These are phyloP conservation scores for Tulasnella sp. DNA, from an alignment of 768 basidiomycete genomes.

Conservation along the genomic window DNA sequence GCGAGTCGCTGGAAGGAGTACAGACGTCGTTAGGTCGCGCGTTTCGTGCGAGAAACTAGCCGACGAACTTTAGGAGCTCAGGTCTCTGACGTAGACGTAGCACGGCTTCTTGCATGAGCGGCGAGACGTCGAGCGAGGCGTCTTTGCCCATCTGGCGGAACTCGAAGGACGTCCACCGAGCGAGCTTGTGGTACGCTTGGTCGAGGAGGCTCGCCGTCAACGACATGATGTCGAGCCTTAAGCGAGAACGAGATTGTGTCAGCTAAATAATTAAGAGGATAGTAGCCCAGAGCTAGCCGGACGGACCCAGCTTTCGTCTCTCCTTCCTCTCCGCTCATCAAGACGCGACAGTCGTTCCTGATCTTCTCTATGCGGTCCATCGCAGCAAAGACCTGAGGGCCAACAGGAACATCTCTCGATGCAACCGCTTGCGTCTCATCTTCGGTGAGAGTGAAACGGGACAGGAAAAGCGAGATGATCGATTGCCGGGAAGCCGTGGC, in stretches of 20 bases:
- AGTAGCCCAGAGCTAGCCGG: neutral
- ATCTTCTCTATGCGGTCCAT: conserved; percentile 86
- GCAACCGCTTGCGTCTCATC: conserved; percentile 69
- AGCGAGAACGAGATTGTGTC: neutral
- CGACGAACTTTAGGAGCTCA: conserved; percentile 70
- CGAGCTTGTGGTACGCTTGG: conserved; percentile 83
- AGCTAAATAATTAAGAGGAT: neutral
- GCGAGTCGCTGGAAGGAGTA: conserved; percentile 54
- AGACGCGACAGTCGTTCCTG: conserved; percentile 73
- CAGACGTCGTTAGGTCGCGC: conserved; percentile 31
- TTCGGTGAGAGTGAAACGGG: conserved; percentile 76
- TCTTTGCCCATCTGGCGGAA: conserved; percentile 76
- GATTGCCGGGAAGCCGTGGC: conserved; percentile 65
- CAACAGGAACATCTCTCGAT: conserved; percentile 73
- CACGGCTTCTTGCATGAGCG: conserved; percentile 66
- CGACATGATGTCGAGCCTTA: conserved; percentile 83
- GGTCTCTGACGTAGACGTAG: conserved; percentile 69
- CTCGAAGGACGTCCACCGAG: conserved; percentile 79
- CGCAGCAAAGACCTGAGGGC: conserved; percentile 68
- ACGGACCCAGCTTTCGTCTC: conserved; percentile 70
- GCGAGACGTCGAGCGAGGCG: conserved; percentile 62
- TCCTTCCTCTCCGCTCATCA: conserved; percentile 81
- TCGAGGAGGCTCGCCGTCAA: conserved; percentile 78
- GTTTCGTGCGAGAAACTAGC: conserved; percentile 51
- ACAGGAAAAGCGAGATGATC: conserved; percentile 74